A percentile compares a stretch with the other conserved stretches of the same genome.
These are phyloP conservation scores for Diaporthe longicolla DNA, from an alignment of 2,329 filamentous ascomycete genomes.

Conservation along the genomic window DNA sequence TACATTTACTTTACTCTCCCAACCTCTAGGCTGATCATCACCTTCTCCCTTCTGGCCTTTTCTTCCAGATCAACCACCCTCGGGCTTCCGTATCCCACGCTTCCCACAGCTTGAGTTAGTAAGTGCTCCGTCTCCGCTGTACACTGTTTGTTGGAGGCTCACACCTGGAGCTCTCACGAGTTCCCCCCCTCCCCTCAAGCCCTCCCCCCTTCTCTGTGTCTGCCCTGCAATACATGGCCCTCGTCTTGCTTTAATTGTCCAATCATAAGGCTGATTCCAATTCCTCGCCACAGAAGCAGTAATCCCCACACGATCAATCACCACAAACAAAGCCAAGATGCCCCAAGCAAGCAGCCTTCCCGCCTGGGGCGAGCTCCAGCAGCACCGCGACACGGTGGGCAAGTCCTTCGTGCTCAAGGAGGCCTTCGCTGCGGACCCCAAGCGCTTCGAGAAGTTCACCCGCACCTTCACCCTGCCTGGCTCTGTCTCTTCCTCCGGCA, in stretches of 20 bases:
- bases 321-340: conserved; percentile 63
- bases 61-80: neutral
- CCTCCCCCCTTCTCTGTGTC: neutral
- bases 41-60: neutral
- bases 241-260: neutral
- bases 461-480: conserved; percentile 87
- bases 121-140: neutral
- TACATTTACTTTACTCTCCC: neutral
- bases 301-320: neutral
- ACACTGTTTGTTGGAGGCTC: neutral
- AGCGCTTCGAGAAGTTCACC: conserved; percentile 92
- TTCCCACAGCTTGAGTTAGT: neutral
- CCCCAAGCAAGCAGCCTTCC: conserved; percentile 87
- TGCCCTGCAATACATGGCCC: neutral
- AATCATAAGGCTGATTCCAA: neutral
- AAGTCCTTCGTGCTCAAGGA: conserved; percentile 94
- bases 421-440: conserved; percentile 88
- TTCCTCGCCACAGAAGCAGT: neutral
- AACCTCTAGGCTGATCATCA: conserved; percentile 7
- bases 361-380: conserved; percentile 91
- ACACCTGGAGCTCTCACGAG: neutral
- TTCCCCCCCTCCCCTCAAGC: neutral
- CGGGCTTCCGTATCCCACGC: too few species aligned
- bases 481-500: conserved; percentile 69
- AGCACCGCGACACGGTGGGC: conserved; percentile 88